Evolutionary conservation across 2,329 filamentous ascomycete genomes (phyloP).

Genomic region (Aureobasidium vineae): DNA sequence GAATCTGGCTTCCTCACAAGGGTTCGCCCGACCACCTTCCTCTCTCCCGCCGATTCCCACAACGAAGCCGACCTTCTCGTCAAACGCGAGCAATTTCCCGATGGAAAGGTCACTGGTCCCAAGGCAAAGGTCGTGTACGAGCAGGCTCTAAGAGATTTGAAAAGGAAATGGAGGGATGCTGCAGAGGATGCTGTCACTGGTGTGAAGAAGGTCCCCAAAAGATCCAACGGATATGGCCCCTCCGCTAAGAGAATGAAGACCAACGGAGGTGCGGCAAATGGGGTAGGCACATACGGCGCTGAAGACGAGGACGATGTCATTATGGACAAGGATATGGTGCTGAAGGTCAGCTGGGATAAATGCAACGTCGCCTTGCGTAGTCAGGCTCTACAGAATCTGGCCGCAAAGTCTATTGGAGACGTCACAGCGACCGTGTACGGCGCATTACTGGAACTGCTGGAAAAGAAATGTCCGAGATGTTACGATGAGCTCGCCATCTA

Average conservation of each 20-base stretch:
- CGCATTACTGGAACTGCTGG: constrained; percentile 67
- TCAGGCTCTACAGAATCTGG: constrained; percentile 70
- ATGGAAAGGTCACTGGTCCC: constrained; percentile 55
- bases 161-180: constrained; percentile 50
- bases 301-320: constrained; percentile 34
- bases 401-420: constrained; percentile 66
- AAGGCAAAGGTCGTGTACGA: constrained; percentile 67
- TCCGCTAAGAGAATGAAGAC: constrained; percentile 38
- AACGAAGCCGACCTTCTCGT: constrained; percentile 63
- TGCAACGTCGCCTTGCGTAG: constrained; percentile 80
- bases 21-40: constrained; percentile 51
- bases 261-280: constrained; percentile 37
- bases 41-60: constrained; percentile 56
- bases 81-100: constrained; percentile 54
- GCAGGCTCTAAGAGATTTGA: constrained; percentile 56
- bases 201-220: constrained; percentile 29
- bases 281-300: constrained; percentile 30
- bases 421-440: constrained; percentile 77
- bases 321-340: constrained; percentile 59
- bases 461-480: constrained; percentile 66
- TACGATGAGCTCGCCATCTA: constrained; percentile 52
- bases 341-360: constrained; percentile 83
- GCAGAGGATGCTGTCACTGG: constrained; percentile 38
- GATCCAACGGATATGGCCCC: constrained; percentile 30
- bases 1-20: constrained; percentile 66